Evolutionary conservation across 179 eudicot species (phyloP).

Genomic region (Heliamphora pulchella): DNA sequence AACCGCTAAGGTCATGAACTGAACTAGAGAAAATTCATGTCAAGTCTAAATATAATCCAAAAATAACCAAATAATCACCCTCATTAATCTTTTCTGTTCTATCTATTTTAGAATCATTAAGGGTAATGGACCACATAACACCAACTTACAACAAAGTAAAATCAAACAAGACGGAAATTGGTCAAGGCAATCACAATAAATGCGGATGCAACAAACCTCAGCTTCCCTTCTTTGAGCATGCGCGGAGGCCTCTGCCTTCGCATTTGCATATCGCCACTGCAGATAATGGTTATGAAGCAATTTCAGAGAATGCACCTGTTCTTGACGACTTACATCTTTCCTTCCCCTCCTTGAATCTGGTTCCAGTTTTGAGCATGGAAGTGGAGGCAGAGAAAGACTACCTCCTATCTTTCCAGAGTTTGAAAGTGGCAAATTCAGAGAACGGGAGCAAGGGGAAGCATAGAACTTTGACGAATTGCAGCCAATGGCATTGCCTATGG

Average conservation of each 20-base stretch:
- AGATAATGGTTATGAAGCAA: slow-evolving; percentile 55
- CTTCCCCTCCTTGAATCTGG: slow-evolving; percentile 34
- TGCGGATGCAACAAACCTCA: slow-evolving; percentile 45
- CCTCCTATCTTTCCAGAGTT: slow-evolving; percentile 32
- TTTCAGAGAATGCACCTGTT: slow-evolving; percentile 48
- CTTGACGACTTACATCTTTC: slow-evolving; percentile 37
- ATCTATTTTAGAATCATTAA: neutral
- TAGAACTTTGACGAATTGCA: slow-evolving; percentile 21
- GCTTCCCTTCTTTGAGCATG: slow-evolving; percentile 47
- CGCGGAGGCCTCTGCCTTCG: slow-evolving; percentile 53
- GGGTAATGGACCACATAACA: neutral
- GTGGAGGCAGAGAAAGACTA: slow-evolving; percentile 53
- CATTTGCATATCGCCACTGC: slow-evolving; percentile 70
- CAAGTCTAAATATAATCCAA: too few species aligned
- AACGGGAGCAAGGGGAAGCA: slow-evolving; percentile 46
- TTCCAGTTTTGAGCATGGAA: slow-evolving; percentile 30
- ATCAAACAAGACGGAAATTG: neutral
- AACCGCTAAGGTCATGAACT: neutral
- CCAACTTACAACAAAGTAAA: neutral
- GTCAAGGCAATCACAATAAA: neutral
- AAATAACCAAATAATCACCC: too few species aligned
- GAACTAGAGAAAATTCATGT: too few species aligned
- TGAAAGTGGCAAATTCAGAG: slow-evolving; percentile 38
- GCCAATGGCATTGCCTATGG: slow-evolving; percentile 5
- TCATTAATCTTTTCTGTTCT: too few species aligned